Conservation (phyloP, 2,329 filamentous ascomycete species). For the Epichloe glyceriae region DNA sequence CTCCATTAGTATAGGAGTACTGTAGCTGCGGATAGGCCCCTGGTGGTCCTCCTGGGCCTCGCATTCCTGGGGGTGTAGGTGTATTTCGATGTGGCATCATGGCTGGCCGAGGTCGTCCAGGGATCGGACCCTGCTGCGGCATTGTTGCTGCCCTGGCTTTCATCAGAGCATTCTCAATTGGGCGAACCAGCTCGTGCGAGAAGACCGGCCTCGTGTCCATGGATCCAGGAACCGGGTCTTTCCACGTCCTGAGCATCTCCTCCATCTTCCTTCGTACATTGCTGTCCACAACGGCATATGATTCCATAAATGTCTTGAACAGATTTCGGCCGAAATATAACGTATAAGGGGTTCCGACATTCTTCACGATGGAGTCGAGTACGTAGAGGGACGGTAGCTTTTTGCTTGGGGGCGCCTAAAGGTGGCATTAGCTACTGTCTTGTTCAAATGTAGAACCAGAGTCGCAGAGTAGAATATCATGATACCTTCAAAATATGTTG, state of each 20-base stretch:
- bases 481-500: constrained; percentile 86
- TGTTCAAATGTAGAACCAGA: background rate
- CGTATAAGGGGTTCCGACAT: constrained; percentile 95
- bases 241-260: constrained; percentile 96
- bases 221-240: constrained; percentile 87
- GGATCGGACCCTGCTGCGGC: constrained; percentile 36
- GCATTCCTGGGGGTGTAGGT: constrained; percentile 53
- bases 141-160: constrained; percentile 57
- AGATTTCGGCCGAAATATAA: constrained; percentile 86
- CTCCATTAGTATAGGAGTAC: constrained; percentile 19
- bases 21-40: constrained; percentile 15
- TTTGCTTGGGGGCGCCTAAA: constrained; percentile 70
- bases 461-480: background rate
- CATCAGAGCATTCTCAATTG: constrained; percentile 88
- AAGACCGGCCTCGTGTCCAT: constrained; percentile 91
- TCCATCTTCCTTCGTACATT: constrained; percentile 82
- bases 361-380: constrained; percentile 95
- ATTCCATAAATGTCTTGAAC: constrained; percentile 92
- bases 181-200: constrained; percentile 68
- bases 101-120: constrained; percentile 34
- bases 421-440: constrained; percentile 22
- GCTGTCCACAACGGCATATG: constrained; percentile 79
- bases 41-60: constrained; percentile 12
- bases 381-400: constrained; percentile 96
- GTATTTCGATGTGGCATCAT: constrained; percentile 54